These are phyloP conservation scores for Sideroxylon spinosum DNA, from an alignment of 179 eudicot genomes.

Conservation along the genomic window DNA sequence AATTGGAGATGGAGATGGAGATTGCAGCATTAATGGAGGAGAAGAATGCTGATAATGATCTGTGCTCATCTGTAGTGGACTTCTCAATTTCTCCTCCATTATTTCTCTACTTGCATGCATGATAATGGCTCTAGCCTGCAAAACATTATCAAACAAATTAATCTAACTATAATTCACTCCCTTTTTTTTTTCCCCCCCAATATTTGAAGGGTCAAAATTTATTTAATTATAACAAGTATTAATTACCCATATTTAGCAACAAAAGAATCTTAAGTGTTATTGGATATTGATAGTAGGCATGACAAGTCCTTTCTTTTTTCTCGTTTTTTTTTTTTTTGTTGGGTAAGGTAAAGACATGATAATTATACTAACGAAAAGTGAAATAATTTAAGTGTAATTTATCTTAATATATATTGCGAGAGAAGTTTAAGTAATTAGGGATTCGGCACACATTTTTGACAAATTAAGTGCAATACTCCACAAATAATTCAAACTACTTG, in stretches of 20 bases:
- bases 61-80: background rate
- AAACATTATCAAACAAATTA: background rate
- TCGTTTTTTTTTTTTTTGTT: too few species aligned
- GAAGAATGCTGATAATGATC: constrained; percentile 16
- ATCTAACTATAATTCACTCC: too few species aligned
- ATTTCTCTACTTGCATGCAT: constrained; percentile 29
- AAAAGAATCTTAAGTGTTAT: background rate
- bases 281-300: background rate
- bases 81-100: constrained; percentile 20
- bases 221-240: background rate
- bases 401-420: too few species aligned
- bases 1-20: background rate
- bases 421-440: too few species aligned
- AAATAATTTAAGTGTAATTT: too few species aligned
- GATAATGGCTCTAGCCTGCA: constrained; percentile 42
- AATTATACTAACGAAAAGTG: too few species aligned
- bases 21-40: too few species aligned
- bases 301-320: too few species aligned
- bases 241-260: background rate
- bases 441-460: background rate
- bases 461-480: background rate
- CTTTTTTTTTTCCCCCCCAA: too few species aligned
- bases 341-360: too few species aligned
- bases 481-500: too few species aligned
- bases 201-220: too few species aligned